Base-by-base conservation (phyloP, 2,329 filamentous ascomycete species). In the Lachnellula hyalina region DNA sequence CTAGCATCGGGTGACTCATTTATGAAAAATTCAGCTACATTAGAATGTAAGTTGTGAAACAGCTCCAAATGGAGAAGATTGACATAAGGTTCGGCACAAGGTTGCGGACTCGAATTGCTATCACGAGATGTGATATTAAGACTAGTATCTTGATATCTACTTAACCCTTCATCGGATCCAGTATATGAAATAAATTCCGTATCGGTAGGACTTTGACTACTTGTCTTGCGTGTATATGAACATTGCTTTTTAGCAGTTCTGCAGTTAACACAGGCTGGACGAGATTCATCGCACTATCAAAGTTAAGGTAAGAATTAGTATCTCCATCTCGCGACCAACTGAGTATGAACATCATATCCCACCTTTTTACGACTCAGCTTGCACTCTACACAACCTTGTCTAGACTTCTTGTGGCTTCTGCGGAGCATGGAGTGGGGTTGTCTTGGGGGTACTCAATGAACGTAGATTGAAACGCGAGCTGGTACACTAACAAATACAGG, bases 21-120 rank as follows among this genome's bases (percentile, higher is more conserved):
- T 8, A 15, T 12, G 17, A 47, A 38, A 14, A 53, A 53, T n/a
- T 34, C 15, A 38, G 12, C 19, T 11, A 49, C 12, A n/a, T 50
- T 19, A 6, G 25, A 44, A 11, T 32, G 35, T 0, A 73, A 72
- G 15, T 67, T 67, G 38, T 75, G 70, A 51, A 71, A 68, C 15
- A 76, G 58, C 51, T 75, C 75, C 5, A 76, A 62, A 44, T 71
- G 72, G 4, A 67, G 56, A 5, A 71, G 23, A 38, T 63, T 65
- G 38, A 64, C 59, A 47, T 54, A 52, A 32, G 56, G 51, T 34
- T 40, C 38, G 21, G 34, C 17, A 11, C 28, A 45, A 36, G 35
- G 45, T 14, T 28, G 38, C 21, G 42, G 46, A 32, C 34, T 47
- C 12, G 23, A 51, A 7, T 17, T n/a, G 42, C 41, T 9, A 25